Evolutionary conservation across 2,329 filamentous ascomycete species (phyloP), one percentile per base, ranked within the genome.

Genomic region (Penicillium brevicompactum): DNA sequence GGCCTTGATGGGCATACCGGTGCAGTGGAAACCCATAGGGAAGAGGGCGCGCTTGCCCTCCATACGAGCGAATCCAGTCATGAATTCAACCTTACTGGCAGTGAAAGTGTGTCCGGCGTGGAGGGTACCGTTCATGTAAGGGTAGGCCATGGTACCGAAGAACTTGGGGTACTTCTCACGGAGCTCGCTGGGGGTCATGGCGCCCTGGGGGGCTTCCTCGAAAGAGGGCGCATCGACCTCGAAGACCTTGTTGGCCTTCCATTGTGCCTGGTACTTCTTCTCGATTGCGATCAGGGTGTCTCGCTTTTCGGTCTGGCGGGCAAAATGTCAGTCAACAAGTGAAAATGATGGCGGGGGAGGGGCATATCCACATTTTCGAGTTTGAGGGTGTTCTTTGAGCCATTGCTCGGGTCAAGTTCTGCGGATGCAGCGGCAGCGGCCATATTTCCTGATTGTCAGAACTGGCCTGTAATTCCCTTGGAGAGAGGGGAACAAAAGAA

Each of bases 1-100:
- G 5, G 94, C 92, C 78, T 97, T 97, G 81, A 99, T 99, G 44
- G 92, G 92, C 88, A 99, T 95, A 67, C 94, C 94, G 0, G 93
- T 97, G 78, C 89, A 91, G 81, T 99, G 94, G 80, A 92, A 99
- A 31, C 93, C 94, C 70, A 94, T 88, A 54, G 94, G 94, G 73
- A 94, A 97, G 50, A 97, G 81, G 54, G 88, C 83, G 50, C 88
- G 84, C 80, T 93, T 93, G 69, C 94, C 94, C 73, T 92, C 86
- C 91, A 97, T 95, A 53, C 93, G 84, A 45, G 89, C 88, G 70
- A 91, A 92, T 42, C 93, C 91, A 22, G 89, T 85, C 55, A 87
- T 88, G 74, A 97, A 99, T 77, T 99, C 94, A 66, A 96, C 87
- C 77, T 99, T 99, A 70, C 85, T 90, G 58, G 90, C 87, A 21